A percentile compares a stretch with the other conserved stretches of the same genome.
phyloP scores from a whole-genome alignment of 1,284 basidiomycete species.

The Cystobasidium pallidum region DNA sequence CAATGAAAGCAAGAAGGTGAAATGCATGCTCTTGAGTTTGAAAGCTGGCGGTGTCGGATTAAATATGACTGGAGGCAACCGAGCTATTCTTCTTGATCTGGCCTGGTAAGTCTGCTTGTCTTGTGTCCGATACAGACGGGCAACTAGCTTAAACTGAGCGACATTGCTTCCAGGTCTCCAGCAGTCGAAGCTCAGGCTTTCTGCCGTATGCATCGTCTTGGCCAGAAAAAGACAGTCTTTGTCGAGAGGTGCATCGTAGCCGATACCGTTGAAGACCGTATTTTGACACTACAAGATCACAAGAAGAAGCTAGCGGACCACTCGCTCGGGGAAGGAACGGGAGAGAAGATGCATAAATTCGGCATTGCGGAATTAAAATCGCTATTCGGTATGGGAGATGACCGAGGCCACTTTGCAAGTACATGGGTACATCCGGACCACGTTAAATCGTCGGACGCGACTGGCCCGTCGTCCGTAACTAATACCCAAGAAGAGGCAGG shows the following conservation, averaged over 20 bases:
- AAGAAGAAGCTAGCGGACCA: conserved; percentile 50
- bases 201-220: conserved; percentile 66
- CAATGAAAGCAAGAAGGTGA: conserved; percentile 63
- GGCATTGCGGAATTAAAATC: conserved; percentile 36
- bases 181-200: conserved; percentile 70
- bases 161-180: conserved; percentile 61
- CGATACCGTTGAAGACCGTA: conserved; percentile 57
- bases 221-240: conserved; percentile 63
- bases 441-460: background rate
- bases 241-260: conserved; percentile 52
- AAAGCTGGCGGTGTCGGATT: conserved; percentile 53
- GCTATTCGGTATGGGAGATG: conserved; percentile 37
- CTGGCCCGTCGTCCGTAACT: background rate
- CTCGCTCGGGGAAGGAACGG: conserved; percentile 48
- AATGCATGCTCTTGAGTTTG: conserved; percentile 47
- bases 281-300: conserved; percentile 54
- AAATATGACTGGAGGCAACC: conserved; percentile 48
- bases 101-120: conserved; percentile 56
- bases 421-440: conserved; percentile 13
- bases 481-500: background rate
- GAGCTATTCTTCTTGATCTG: conserved; percentile 68
- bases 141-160: conserved; percentile 34
- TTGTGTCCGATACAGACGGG: background rate
- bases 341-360: conserved; percentile 47
- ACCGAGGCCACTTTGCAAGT: conserved; percentile 1